Evolutionary conservation across 2,329 filamentous ascomycete species (phyloP), one percentile per base, ranked within the genome.

Genomic region (Huntiella abstrusa): DNA sequence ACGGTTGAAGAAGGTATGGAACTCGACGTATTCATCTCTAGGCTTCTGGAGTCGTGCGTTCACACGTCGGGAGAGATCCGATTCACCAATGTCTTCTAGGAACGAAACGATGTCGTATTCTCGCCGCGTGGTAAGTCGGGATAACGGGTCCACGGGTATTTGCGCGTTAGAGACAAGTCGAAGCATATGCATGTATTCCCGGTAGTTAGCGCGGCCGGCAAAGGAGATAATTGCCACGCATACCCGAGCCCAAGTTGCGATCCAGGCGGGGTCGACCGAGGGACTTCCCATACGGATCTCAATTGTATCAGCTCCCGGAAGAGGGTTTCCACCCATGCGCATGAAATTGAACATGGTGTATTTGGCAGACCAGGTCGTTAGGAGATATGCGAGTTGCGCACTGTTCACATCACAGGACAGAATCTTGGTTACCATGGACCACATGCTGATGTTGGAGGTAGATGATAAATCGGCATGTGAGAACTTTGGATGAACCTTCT

Each of bases 231-330:
- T 33, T 6, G 59, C 58, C 11, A 55, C 53, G 37, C 59, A 60
- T 36, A 66, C 56, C 13, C 51, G 51, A 11, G 53, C 51, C 62
- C 62, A 66, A 2, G 47, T 51, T 1, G 46, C 43, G 17, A 64
- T 53, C 59, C 59, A 64, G 3, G 53, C 53, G 6, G 57, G 51
- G 36, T 63, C 55, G 11, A 66, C 47, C 3, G 57, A 55, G 1
- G 61, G 60, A 5, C 46, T 51, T 0, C 58, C 62, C 51, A 61
- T 58, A 39, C 63, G 61, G 43, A 61, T 60, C 55, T 66, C 63
- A 40, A 66, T 15, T 8, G 58, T 60, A 36, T 41, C 15, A 10
- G 34, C 13, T 4, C 22, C n/a, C 22, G 16, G 13, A 13, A 10
- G n/a, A 13, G 12, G 19, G 10, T 28, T 19, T 3, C 44, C 16